A percentile compares a stretch with the other conserved stretches of the same genome.
These are phyloP conservation scores for Blastobotrys ciferrii DNA, from an alignment of 1,139 yeast genomes.

Conservation along the genomic window DNA sequence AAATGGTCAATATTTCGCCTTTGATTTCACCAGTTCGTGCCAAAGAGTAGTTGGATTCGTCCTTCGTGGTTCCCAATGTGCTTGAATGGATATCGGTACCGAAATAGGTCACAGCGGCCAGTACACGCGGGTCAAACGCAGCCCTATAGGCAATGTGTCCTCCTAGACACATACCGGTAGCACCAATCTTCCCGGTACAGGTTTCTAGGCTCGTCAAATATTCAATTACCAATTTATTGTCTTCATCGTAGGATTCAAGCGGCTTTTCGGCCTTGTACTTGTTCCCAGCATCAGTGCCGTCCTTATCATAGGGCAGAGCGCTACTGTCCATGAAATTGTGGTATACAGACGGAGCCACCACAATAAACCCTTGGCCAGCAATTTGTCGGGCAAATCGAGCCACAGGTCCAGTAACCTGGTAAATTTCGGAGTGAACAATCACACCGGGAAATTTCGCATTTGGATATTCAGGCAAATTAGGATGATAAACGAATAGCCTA, in stretches of 20 bases:
- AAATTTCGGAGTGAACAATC: constrained; percentile 73
- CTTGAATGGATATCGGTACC: constrained; percentile 76
- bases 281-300: constrained; percentile 78
- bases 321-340: constrained; percentile 61
- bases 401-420: constrained; percentile 68
- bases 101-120: constrained; percentile 72
- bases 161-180: constrained; percentile 86
- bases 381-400: constrained; percentile 72
- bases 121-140: constrained; percentile 61
- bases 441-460: constrained; percentile 78
- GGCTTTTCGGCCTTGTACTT: constrained; percentile 65
- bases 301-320: constrained; percentile 65
- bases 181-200: constrained; percentile 72
- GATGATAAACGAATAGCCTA: constrained; percentile 66
- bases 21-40: constrained; percentile 44
- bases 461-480: constrained; percentile 69
- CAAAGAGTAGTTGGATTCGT: constrained; percentile 57
- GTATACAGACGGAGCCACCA: constrained; percentile 73
- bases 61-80: constrained; percentile 59
- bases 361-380: constrained; percentile 78
- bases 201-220: constrained; percentile 56
- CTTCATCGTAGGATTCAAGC: constrained; percentile 73
- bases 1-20: constrained; percentile 60
- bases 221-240: constrained; percentile 61
- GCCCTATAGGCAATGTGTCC: constrained; percentile 81